Evolutionary conservation across 2,329 filamentous ascomycete genomes (phyloP).

Genomic region (Dactylellina sp.): DNA sequence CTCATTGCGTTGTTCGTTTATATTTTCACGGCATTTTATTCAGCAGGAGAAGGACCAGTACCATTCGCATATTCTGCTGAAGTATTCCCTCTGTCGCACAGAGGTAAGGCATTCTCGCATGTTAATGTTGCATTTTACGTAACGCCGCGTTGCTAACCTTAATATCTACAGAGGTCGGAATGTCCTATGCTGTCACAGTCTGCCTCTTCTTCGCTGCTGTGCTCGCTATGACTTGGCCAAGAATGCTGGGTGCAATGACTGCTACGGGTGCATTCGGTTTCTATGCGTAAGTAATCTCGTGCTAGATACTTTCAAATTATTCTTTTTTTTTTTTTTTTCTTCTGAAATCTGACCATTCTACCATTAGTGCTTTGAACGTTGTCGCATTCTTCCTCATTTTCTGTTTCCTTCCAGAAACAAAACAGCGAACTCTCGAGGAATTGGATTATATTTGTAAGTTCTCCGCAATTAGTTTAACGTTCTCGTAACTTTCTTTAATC

Average conservation of each 20-base stretch:
- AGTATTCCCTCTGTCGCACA: constrained; percentile 76
- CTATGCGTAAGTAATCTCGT: constrained; percentile 64
- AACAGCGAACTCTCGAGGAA: constrained; percentile 69
- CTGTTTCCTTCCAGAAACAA: constrained; percentile 71
- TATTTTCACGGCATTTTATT: constrained; percentile 75
- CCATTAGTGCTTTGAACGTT: constrained; percentile 66
- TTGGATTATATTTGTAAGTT: constrained; percentile 67
- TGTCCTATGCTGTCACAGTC: constrained; percentile 71
- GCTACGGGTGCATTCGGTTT: constrained; percentile 69
- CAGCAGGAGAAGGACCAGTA: constrained; percentile 74
- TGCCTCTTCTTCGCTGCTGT: constrained; percentile 71
- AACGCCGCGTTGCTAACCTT: constrained; percentile 19
- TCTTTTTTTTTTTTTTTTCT: too few relatives aligned
- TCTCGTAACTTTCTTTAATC: constrained; percentile 48
- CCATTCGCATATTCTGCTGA: constrained; percentile 77
- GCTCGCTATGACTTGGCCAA: constrained; percentile 73
- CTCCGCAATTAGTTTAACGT: not conserved
- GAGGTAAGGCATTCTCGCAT: constrained; percentile 63
- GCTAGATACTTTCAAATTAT: not conserved
- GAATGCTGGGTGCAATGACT: constrained; percentile 67
- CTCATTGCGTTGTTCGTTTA: constrained; percentile 73
- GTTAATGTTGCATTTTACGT: constrained; percentile 15
- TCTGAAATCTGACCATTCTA: not conserved
- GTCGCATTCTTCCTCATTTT: constrained; percentile 71
- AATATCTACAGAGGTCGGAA: constrained; percentile 67